A percentile compares a stretch with the other conserved stretches of the same genome.
Evolutionary conservation across 2,329 filamentous ascomycete genomes (phyloP).

Genomic region (Pyrenochaeta sp.): DNA sequence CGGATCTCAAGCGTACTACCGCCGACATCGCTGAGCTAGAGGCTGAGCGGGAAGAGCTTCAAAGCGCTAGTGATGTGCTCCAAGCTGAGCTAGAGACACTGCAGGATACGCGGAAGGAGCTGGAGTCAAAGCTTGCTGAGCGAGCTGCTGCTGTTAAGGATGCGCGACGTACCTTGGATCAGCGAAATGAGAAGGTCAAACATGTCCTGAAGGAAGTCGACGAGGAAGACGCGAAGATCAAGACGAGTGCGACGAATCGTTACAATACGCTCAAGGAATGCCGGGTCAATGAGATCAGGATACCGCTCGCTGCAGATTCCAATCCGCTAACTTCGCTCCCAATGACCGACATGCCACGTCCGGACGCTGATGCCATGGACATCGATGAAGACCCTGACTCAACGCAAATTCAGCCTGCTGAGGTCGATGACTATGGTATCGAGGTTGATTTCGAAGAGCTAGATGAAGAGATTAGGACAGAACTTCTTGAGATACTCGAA

Average conservation of each 20-base stretch:
- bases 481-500: conserved; percentile 54
- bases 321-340: conserved; percentile 79
- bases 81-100: conserved; percentile 80
- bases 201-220: conserved; percentile 76
- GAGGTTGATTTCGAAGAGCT: conserved; percentile 84
- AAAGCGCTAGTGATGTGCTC: conserved; percentile 75
- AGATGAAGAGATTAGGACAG: conserved; percentile 74
- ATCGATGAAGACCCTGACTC: conserved; percentile 72
- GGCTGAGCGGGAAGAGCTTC: conserved; percentile 76
- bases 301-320: conserved; percentile 80
- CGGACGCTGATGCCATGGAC: conserved; percentile 90
- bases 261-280: conserved; percentile 87
- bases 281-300: conserved; percentile 89
- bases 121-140: conserved; percentile 72
- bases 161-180: conserved; percentile 81
- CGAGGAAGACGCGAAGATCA: conserved; percentile 82
- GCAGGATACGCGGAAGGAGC: conserved; percentile 73
- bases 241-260: conserved; percentile 83
- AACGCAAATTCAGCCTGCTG: conserved; percentile 60
- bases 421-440: conserved; percentile 89
- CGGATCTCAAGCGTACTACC: conserved; percentile 71
- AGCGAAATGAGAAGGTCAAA: conserved; percentile 85
- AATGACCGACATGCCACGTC: conserved; percentile 77
- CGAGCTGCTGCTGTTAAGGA: conserved; percentile 80
- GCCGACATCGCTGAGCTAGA: conserved; percentile 70